Conservation (phyloP, 305 asterid species). For the Fraxinus baroniana region DNA sequence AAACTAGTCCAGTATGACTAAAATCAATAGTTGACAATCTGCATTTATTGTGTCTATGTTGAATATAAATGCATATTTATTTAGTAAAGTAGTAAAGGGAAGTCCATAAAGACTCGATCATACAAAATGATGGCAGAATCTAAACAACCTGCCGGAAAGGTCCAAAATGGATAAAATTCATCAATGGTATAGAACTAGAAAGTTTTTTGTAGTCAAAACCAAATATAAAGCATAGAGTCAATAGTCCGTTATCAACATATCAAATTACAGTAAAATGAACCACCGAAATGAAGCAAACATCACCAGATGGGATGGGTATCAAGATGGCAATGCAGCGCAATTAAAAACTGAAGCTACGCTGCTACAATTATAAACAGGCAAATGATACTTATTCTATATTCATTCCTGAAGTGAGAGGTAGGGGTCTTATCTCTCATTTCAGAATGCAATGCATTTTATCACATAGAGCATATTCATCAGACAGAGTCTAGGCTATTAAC, state of each 20-base stretch:
- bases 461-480: neutral
- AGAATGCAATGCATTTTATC: neutral
- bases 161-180: neutral
- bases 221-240: neutral
- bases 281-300: neutral
- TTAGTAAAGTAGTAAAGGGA: neutral
- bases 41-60: neutral
- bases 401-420: constrained; percentile 7
- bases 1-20: neutral
- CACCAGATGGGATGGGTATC: neutral
- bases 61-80: neutral
- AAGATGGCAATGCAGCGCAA: neutral
- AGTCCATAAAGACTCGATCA: neutral
- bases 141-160: neutral
- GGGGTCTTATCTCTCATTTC: neutral
- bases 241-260: neutral
- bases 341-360: constrained; percentile 1
- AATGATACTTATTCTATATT: constrained; percentile 1
- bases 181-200: neutral
- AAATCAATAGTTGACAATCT: neutral
- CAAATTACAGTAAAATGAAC: constrained; percentile 4
- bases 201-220: constrained; percentile 11
- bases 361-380: neutral
- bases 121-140: neutral
- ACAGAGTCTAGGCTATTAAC: neutral